Conservation (phyloP, 2,329 filamentous ascomycete genomes). For the Aspergillus quadricinctus region DNA sequence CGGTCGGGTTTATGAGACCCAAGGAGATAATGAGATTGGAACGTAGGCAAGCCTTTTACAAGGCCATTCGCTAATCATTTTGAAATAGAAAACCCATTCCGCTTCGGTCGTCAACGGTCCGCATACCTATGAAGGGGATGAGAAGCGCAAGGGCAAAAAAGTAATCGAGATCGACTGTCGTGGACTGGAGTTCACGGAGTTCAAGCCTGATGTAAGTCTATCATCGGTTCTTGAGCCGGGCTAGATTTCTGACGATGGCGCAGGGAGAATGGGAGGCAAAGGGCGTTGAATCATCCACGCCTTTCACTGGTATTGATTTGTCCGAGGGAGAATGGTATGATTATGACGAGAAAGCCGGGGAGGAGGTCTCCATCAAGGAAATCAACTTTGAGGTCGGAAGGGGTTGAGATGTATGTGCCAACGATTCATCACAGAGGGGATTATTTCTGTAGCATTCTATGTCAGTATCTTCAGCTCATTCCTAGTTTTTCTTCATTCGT, state of each 20-base stretch:
- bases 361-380: conserved; percentile 90
- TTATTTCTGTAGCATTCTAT: conserved; percentile 5
- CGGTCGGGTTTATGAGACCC: neutral
- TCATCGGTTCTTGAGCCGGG: neutral
- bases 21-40: neutral
- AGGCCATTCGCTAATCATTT: neutral
- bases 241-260: conserved; percentile 4
- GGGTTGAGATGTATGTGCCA: conserved; percentile 45
- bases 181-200: conserved; percentile 86
- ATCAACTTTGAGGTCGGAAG: conserved; percentile 80
- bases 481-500: neutral
- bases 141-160: conserved; percentile 63
- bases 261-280: conserved; percentile 88
- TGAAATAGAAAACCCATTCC: conserved; percentile 48
- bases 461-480: neutral
- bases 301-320: conserved; percentile 78
- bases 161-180: conserved; percentile 91
- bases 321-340: conserved; percentile 95
- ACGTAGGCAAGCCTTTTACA: neutral
- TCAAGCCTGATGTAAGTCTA: conserved; percentile 72
- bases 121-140: conserved; percentile 55
- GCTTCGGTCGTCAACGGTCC: conserved; percentile 77
- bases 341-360: conserved; percentile 88
- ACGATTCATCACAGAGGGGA: neutral
- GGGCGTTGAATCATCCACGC: conserved; percentile 72